phyloP scores from a whole-genome alignment of 176 grass and related monocot species.

The Tillandsia fasciculata region DNA sequence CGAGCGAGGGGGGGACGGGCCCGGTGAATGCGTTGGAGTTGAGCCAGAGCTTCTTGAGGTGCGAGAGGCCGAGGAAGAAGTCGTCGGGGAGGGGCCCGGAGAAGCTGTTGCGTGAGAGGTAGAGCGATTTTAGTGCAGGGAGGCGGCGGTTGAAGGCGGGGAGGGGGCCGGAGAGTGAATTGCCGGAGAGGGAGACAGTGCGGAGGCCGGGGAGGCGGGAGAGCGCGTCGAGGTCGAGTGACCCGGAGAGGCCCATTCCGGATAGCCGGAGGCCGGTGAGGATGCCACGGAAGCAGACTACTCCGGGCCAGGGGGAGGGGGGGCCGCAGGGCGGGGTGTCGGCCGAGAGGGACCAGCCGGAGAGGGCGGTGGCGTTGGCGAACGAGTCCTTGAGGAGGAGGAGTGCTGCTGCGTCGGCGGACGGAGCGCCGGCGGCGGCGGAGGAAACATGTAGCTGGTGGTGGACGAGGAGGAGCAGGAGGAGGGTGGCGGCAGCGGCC shows the following conservation, averaged over 20 bases:
- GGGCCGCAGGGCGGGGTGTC: constrained; percentile 29
- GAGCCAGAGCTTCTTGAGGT: constrained; percentile 91
- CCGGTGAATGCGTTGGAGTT: constrained; percentile 48
- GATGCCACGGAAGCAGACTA: constrained; percentile 38
- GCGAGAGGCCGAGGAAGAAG: constrained; percentile 40
- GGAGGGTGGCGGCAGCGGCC: constrained; percentile 11
- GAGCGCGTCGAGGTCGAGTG: constrained; percentile 47
- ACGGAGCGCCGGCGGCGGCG: not conserved
- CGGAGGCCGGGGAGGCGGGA: constrained; percentile 38
- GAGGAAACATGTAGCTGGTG: not conserved
- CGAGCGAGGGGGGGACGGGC: constrained; percentile 37
- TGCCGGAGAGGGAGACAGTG: constrained; percentile 48
- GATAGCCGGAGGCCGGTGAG: constrained; percentile 49
- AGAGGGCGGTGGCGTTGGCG: constrained; percentile 53
- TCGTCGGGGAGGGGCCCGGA: constrained; percentile 39
- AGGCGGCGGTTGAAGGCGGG: constrained; percentile 42
- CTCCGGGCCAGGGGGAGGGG: constrained; percentile 44
- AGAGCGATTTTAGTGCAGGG: constrained; percentile 53
- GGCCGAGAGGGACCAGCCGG: constrained; percentile 41
- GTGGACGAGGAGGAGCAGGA: constrained; percentile 12
- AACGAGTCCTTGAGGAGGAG: constrained; percentile 68
- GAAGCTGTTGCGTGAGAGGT: constrained; percentile 65
- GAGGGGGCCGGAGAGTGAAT: constrained; percentile 54
- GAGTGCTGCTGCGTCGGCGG: constrained; percentile 42
- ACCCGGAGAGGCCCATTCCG: constrained; percentile 42